Base-by-base conservation (phyloP, 768 basidiomycete genomes). In the Sporobolomyces phaffii region DNA sequence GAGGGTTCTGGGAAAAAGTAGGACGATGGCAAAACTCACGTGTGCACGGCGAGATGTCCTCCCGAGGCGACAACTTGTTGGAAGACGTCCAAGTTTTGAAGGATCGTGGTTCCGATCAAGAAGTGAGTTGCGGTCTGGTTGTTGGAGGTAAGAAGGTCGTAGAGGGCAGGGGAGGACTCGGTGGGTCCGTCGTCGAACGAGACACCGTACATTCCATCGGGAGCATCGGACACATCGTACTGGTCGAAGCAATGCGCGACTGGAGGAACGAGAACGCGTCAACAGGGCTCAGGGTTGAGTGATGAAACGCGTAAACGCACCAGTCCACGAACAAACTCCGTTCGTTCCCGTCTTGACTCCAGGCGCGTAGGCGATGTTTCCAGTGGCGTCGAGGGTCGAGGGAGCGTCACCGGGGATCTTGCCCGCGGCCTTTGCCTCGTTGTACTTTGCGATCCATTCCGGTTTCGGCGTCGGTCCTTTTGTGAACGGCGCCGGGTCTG, bases 131-230 rank as follows among this genome's bases (percentile, higher is more conserved):
- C 86, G 29, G 77, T 82, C 62, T 84, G 77, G 65, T 86, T 84
- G 63, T 92, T 82, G n/a, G 79, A 60, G 64, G 81, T 69, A 53
- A 94, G 80, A 76, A 90, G 93, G 10, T 82, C 73, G 73, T 88
- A 83, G 24, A 94, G 82, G 15, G 59, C 52, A 17, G 75, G 67
- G 7, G 79, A 80, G 3, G 78, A 64, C 2, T 80, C 78, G 20
- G 82, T 79, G 0, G 90, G 90, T 0, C 91, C 91, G 74, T 91
- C 90, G 74, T 92, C 90, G 74, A 91, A 91, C 52, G 84, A 81
- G 60, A 84, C 79, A 2, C 80, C 70, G 56, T 89, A 78, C 58
- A 81, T 78, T 11, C 88, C 87, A 34, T 81, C 76, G 0, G 91
- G 91, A 0, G 87, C 88, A 66, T 92, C 84, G 84, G 86, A 87